Conservation (phyloP, 2,329 filamentous ascomycete species). For the Fusarium humuli region DNA sequence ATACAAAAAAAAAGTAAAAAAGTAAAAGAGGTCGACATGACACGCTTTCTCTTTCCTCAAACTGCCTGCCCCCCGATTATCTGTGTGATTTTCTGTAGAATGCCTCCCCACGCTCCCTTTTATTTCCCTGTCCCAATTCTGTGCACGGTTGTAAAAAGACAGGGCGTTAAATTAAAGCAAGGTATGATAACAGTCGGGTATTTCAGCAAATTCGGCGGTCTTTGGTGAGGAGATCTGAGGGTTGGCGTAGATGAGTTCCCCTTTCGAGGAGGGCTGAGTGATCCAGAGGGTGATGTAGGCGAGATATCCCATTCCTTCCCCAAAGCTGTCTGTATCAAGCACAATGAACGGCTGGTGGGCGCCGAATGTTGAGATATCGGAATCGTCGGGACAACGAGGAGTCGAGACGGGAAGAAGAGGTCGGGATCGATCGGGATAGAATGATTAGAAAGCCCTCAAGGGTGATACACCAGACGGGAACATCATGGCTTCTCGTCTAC, state of each 20-base stretch:
- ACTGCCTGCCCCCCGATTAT: not conserved
- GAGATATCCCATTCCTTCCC: not conserved
- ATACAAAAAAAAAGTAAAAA: slow-evolving; percentile 23
- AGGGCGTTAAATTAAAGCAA: slow-evolving; percentile 7
- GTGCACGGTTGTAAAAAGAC: not conserved
- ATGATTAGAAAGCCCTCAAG: slow-evolving; percentile 3
- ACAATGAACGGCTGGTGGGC: not conserved
- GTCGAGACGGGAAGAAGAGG: not conserved
- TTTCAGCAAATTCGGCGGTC: slow-evolving; percentile 36
- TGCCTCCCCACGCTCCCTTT: slow-evolving; percentile 19
- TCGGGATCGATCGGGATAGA: slow-evolving; percentile 21
- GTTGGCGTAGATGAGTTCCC: slow-evolving; percentile 14
- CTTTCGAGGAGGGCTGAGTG: not conserved
- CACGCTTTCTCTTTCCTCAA: slow-evolving; percentile 17
- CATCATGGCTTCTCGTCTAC: slow-evolving; percentile 49
- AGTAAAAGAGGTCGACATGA: not conserved
- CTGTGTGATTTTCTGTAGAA: slow-evolving; percentile 1
- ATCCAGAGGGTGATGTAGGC: slow-evolving; percentile 16
- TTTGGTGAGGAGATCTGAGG: slow-evolving; percentile 1
- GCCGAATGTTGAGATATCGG: not conserved
- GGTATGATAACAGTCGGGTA: slow-evolving; percentile 33
- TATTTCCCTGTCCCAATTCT: not conserved
- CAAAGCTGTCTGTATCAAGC: not conserved
- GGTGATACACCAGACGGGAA: not conserved
- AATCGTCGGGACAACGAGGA: not conserved